phyloP scores from a whole-genome alignment of 2,329 filamentous ascomycete genomes.

The Ilyonectria mors-panacis region DNA sequence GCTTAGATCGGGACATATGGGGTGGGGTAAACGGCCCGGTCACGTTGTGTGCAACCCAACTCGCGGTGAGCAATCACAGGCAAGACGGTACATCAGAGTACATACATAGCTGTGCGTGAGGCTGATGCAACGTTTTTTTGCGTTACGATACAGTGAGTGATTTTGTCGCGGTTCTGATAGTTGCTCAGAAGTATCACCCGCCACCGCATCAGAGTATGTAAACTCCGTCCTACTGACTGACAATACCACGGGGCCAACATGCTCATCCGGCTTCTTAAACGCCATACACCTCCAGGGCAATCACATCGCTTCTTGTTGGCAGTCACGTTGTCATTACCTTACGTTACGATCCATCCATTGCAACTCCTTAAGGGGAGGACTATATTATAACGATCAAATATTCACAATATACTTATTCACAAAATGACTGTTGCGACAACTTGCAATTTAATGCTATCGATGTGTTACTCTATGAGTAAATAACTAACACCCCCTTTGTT shows the following conservation, averaged over 20 bases:
- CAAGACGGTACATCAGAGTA: too few species aligned
- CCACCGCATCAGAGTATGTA: too few species aligned
- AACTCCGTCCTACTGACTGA: background rate
- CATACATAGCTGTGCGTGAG: background rate
- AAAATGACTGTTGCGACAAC: constrained; percentile 18
- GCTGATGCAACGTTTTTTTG: background rate
- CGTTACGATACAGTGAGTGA: background rate
- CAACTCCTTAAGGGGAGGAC: background rate
- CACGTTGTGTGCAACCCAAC: background rate
- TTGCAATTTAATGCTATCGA: constrained; percentile 44
- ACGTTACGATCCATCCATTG: too few species aligned
- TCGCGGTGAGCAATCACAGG: background rate
- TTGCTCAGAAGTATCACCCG: background rate
- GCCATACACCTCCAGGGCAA: too few species aligned
- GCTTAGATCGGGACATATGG: constrained; percentile 4
- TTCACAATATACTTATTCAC: background rate
- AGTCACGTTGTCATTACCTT: too few species aligned
- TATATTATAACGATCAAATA: background rate
- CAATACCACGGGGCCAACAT: too few species aligned
- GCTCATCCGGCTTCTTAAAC: too few species aligned
- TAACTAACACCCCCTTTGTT: constrained; percentile 37
- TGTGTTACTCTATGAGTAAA: constrained; percentile 35
- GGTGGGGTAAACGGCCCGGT: constrained; percentile 10
- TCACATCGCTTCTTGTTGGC: too few species aligned
- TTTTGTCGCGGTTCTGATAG: background rate